Evolutionary conservation across 768 basidiomycete genomes (phyloP), one percentile per base, ranked within the genome.

Genomic region (Trametes coccinea): DNA sequence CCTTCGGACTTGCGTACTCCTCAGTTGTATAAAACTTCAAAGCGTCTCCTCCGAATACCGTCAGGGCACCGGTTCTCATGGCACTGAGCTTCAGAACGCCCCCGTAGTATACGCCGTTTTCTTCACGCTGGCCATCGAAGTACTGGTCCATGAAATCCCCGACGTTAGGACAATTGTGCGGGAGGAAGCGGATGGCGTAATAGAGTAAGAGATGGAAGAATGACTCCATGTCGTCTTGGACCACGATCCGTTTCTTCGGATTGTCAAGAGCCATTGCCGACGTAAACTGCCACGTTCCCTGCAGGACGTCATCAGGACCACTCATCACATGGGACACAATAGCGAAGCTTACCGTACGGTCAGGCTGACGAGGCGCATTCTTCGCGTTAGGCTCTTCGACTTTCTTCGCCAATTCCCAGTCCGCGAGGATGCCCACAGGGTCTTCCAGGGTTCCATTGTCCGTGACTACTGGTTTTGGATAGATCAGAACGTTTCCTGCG

Each of bases 221-320:
- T 1, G 60, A 61, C 47, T 61, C 60, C 29, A 61, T 53, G 39
- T 61, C 60, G 48, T 61, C 60, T 6, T 40, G 53, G 17, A 61
- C 33, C 2, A 37, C 10, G 29, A 61, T 50, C 22, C 8, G 9
- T n/a, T 55, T 49, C 8, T 11, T 16, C 16, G n/a, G 47, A 8
- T 27, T 16, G 13, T 51, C 31, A 9, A 49, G 41, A 0, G 48
- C 53, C 17, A 27, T 33, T 2, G 41, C 60, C 5, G 60, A 61
- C 48, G 54, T 33, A 31, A 61, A 61, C 41, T 56, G 60, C 60
- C 60, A 61, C 6, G 60, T 61, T 13, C 60, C 60, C 60, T 61
- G 47, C 22, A 31, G 4, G 0, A 27, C 13, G 11, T 6, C 14
- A 44, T 1, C n/a, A 6, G 22, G 10, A 16, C 30, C 2, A 9